Evolutionary conservation across 495 filamentous ascomycete species (phyloP).

Genomic region (Podospora conica): DNA sequence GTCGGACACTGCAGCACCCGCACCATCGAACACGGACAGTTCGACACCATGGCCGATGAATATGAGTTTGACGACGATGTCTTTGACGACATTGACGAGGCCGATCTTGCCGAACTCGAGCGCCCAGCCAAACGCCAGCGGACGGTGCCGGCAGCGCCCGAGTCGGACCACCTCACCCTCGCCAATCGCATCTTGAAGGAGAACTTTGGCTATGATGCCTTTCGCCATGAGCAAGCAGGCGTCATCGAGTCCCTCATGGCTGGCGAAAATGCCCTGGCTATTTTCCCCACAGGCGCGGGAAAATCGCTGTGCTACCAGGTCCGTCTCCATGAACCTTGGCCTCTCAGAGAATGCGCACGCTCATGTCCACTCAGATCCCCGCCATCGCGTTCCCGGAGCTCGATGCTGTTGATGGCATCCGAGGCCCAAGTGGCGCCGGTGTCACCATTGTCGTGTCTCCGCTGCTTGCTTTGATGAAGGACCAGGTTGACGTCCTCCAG

Average conservation of each 20-base stretch:
- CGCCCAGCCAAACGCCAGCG: conserved; percentile 6
- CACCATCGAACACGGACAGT: neutral
- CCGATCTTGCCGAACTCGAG: conserved; percentile 18
- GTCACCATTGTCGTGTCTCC: conserved; percentile 52
- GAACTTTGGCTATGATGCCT: conserved; percentile 42
- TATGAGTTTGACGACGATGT: conserved; percentile 22
- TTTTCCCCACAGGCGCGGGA: conserved; percentile 57
- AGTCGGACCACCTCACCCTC: conserved; percentile 4
- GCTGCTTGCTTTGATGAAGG: conserved; percentile 54
- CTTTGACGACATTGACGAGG: conserved; percentile 18
- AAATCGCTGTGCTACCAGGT: conserved; percentile 52
- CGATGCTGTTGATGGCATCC: conserved; percentile 27
- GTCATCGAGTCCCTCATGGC: conserved; percentile 44
- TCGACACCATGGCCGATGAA: neutral
- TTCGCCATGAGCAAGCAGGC: conserved; percentile 49
- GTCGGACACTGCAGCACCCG: neutral
- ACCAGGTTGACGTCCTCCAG: conserved; percentile 49
- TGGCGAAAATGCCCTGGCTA: conserved; percentile 45
- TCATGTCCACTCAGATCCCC: too few species aligned
- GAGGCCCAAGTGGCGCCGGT: conserved; percentile 27
- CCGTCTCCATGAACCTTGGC: neutral
- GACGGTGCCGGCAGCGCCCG: neutral
- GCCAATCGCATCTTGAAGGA: conserved; percentile 28
- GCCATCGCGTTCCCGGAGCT: conserved; percentile 47
- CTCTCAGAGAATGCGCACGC: neutral